Evolutionary conservation across 2,329 filamentous ascomycete species (phyloP), one percentile per base, ranked within the genome.

Genomic region (Fusarium continuum): DNA sequence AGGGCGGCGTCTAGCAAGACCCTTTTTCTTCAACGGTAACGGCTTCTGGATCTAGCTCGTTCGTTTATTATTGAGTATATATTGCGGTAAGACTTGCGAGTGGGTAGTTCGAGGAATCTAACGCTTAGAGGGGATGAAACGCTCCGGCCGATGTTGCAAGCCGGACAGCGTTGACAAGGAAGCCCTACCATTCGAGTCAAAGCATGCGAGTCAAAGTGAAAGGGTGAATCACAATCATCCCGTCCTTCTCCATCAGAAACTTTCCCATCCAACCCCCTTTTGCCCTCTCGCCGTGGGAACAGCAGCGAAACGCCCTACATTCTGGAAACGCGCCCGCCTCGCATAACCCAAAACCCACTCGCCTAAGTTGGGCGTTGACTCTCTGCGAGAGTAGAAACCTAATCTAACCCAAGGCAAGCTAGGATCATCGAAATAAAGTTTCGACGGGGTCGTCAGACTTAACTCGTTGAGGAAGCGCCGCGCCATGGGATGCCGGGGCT

Each of bases 401-500:
- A 20, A 55, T 9, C 56, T 60, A 61, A 29, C 5, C 56, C 40
- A 2, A 17, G 35, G 20, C 40, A 32, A 38, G 49, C 28, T 44
- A 41, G 46, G 46, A 54, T 66, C 38, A 40, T 52, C 47, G 7
- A 39, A 64, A 54, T 67, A 67, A 57, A 62, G 65, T 70, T 70
- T 69, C 23, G 44, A 8, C 36, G 11, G 35, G 47, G 58, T 52
- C 53, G 51, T 53, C 51, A 50, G 14, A 16, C 55, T 66, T 71
- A 19, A 36, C 56, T 59, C 8, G 5, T 41, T 41, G 52, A 23
- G 67, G 67, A 46, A 67, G 53, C 54, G 68, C 68, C 68, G 66
- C 65, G 67, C 67, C 49, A 53, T 60, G 53, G 28, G 32, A 31
- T 47, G 55, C 55, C 55, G 56, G 55, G 55, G 56, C 56, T 34